Percentiles rank a stretch among this genome's conserved stretches.
Evolutionary conservation across 148 eudicot species (phyloP).

Genomic region (Tetragonia tetragonoides): DNA sequence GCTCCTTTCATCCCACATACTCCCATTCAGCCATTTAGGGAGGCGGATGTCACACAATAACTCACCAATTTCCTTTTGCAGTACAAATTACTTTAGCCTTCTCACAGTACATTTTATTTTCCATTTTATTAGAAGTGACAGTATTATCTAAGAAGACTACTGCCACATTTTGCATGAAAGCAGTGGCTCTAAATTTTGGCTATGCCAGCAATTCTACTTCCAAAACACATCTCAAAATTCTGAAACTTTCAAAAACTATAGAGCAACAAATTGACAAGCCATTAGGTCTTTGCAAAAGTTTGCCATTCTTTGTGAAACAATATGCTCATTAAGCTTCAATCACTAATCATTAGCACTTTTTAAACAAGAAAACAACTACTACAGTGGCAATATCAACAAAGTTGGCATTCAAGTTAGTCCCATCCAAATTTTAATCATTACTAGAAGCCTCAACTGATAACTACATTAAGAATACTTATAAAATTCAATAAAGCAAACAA

Average conservation of each 20-base stretch:
- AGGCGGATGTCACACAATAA: not conserved
- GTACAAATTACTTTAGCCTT: not conserved
- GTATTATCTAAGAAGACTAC: not conserved
- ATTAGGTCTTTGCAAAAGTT: not conserved
- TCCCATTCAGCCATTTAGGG: not conserved
- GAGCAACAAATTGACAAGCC: not conserved
- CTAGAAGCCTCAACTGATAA: not conserved
- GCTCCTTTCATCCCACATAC: not conserved
- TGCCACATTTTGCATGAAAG: constrained; percentile 1
- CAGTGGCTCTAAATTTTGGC: not conserved
- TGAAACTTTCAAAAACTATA: not conserved
- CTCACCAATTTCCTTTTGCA: not conserved
- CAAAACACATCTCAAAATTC: not conserved
- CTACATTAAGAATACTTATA: too few species aligned
- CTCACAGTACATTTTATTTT: not conserved
- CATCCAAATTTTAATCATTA: not conserved
- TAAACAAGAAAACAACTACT: not conserved
- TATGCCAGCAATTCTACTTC: not conserved
- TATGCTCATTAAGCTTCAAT: not conserved
- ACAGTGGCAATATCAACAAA: not conserved
- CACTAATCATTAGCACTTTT: not conserved
- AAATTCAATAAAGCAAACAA: too few species aligned
- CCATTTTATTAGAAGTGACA: not conserved
- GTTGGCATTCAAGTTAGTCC: not conserved
- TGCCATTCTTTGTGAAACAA: not conserved